These are phyloP conservation scores for Penicillium sp. DNA, from an alignment of 2,329 filamentous ascomycete species.

Conservation along the genomic window DNA sequence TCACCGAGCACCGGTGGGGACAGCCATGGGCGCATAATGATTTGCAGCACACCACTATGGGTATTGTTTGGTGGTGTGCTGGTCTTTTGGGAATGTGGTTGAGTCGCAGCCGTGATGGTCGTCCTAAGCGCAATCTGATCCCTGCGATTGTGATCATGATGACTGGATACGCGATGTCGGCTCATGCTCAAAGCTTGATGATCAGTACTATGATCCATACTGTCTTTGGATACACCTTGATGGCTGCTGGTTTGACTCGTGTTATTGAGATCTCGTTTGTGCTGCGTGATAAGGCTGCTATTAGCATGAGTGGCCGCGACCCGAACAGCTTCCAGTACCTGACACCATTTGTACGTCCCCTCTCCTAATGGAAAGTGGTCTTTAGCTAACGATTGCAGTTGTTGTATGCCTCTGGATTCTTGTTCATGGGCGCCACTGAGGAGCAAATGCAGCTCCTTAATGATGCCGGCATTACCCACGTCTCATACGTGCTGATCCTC, in stretches of 20 bases:
- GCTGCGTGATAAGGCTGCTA: slow-evolving; percentile 67
- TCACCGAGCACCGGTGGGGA: slow-evolving; percentile 96
- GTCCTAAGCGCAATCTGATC: slow-evolving; percentile 88
- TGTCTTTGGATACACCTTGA: slow-evolving; percentile 92
- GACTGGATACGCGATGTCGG: slow-evolving; percentile 94
- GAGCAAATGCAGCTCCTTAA: slow-evolving; percentile 86
- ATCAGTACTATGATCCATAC: slow-evolving; percentile 85
- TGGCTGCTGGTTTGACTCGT: slow-evolving; percentile 80
- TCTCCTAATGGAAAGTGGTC: background rate
- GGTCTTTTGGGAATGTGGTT: slow-evolving; percentile 91
- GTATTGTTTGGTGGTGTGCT: slow-evolving; percentile 97
- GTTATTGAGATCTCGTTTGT: slow-evolving; percentile 93
- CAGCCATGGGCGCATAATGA: slow-evolving; percentile 87
- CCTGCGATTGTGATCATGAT: slow-evolving; percentile 87
- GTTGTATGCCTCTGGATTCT: slow-evolving; percentile 86
- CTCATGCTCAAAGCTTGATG: slow-evolving; percentile 80
- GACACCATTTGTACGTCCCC: slow-evolving; percentile 65
- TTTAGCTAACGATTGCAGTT: slow-evolving; percentile 57
- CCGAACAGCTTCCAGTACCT: slow-evolving; percentile 73
- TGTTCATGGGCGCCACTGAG: slow-evolving; percentile 97
- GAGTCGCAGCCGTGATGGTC: slow-evolving; percentile 77
- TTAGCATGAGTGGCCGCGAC: slow-evolving; percentile 68
- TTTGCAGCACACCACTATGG: slow-evolving; percentile 98
- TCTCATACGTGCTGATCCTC: slow-evolving; percentile 88
- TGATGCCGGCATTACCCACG: slow-evolving; percentile 75